Base-by-base conservation (phyloP, 192 early-diverging fungal genomes). In the Umbelopsis vinacea region DNA sequence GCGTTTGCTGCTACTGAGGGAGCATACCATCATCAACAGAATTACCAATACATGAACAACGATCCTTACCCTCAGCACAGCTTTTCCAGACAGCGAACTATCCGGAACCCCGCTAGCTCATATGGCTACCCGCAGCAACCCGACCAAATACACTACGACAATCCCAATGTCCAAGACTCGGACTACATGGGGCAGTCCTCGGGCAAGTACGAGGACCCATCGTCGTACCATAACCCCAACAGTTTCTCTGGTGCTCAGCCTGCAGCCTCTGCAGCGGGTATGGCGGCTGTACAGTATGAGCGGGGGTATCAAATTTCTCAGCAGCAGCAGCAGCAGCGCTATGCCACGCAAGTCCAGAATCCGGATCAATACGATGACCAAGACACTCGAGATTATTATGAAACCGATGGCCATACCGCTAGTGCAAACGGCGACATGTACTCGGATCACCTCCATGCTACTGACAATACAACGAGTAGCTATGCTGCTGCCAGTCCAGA, bases 191-290 rank as follows among this genome's bases (percentile, higher is more conserved):
- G 57, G 1, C 57, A 37, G 19, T 33, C 57, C 6, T 63, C 57
- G 3, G 57, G 37, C 0, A 29, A 35, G 33, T 63, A 37, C 33
- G 57, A 38, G 14, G 57, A 63, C n/a, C 57, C 57, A 29, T 63
- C 33, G 10, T 35, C 3, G 12, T 63, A 63, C 33, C 57, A 63
- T 19, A 63, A 63, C 19, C 57, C 57, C 26, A 63, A 63, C 33
- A 63, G 29, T 37, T 43, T 43, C 5, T 1, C 11, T 6, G 40
- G 40, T 6, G 2, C 40, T 12, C 40, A 43, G 29, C 57, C 33
- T 26, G 26, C 8, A 60, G 55, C 33, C 4, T 9, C 35, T 63
- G 57, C 57, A 0, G 57, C 29, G 0, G 33, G 12, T 19, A 17
- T 37, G 15, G 57, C 57, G 15, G 26, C 57, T 17, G 12, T 57